Conservation (phyloP, 2,329 filamentous ascomycete genomes). For the Cladorrhinum sp. region DNA sequence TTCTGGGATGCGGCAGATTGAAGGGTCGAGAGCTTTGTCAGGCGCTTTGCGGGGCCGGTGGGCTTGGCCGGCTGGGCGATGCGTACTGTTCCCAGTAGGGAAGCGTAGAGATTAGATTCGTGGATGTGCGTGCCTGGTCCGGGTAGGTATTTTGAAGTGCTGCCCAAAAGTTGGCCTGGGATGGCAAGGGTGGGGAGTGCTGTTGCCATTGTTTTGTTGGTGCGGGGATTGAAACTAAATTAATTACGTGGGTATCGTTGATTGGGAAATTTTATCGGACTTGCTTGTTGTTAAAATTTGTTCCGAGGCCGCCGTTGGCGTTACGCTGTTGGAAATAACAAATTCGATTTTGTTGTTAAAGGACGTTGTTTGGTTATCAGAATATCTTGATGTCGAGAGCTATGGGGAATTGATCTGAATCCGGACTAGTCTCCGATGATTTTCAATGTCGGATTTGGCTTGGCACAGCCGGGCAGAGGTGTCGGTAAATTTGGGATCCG, state of each 20-base stretch:
- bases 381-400: not conserved
- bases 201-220: conserved; percentile 19
- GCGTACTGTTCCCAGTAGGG: conserved; percentile 70
- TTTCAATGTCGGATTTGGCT: not conserved
- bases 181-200: conserved; percentile 58
- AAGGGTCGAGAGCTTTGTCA: conserved; percentile 51
- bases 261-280: not conserved
- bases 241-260: not conserved
- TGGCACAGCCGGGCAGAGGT: not conserved
- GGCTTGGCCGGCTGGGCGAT: conserved; percentile 47
- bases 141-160: conserved; percentile 62
- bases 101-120: conserved; percentile 72
- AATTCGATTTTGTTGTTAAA: not conserved
- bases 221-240: not conserved
- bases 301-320: not conserved
- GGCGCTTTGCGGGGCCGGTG: conserved; percentile 54
- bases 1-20: conserved; percentile 16
- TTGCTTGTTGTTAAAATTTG: not conserved
- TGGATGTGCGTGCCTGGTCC: conserved; percentile 84
- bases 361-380: not conserved
- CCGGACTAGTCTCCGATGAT: not conserved
- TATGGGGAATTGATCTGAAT: not conserved
- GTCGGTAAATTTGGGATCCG: conserved; percentile 18
- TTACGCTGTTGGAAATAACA: not conserved
- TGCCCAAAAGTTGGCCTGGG: conserved; percentile 78